A percentile compares a stretch with the other conserved stretches of the same genome.
Evolutionary conservation across 2,329 filamentous ascomycete species (phyloP).

Genomic region (Aspergillus sp.): DNA sequence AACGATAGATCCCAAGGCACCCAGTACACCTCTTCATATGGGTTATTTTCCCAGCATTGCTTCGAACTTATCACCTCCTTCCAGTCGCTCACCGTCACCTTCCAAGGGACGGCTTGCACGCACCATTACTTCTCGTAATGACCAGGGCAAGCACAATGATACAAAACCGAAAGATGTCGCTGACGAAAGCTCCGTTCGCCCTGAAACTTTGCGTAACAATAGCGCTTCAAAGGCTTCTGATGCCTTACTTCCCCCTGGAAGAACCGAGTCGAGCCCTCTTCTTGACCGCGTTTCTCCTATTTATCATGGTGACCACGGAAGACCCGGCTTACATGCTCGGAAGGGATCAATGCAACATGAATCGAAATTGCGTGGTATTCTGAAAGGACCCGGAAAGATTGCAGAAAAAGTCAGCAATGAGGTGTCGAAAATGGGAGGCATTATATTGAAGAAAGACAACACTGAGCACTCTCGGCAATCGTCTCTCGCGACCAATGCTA

Average conservation of each 20-base stretch:
- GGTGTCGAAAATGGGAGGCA: slow-evolving; percentile 60
- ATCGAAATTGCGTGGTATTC: slow-evolving; percentile 68
- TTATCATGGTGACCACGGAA: slow-evolving; percentile 24
- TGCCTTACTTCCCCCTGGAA: slow-evolving; percentile 14
- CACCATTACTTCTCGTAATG: slow-evolving; percentile 42
- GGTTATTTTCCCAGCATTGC: slow-evolving; percentile 59
- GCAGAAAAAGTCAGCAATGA: slow-evolving; percentile 70
- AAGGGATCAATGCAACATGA: slow-evolving; percentile 42
- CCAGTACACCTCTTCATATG: slow-evolving; percentile 37
- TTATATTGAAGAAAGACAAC: slow-evolving; percentile 59
- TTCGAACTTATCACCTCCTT: slow-evolving; percentile 62
- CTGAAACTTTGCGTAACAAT: slow-evolving; percentile 18
- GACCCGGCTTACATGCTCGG: slow-evolving; percentile 21
- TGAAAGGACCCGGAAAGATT: slow-evolving; percentile 70
- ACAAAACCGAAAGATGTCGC: slow-evolving; percentile 38
- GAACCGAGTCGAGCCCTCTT: slow-evolving; percentile 30
- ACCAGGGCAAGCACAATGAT: slow-evolving; percentile 37
- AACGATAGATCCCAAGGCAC: slow-evolving; percentile 45
- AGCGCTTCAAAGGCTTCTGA: slow-evolving; percentile 14
- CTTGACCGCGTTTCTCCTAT: slow-evolving; percentile 25
- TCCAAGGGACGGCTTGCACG: slow-evolving; percentile 54
- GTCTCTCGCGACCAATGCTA: slow-evolving; percentile 45
- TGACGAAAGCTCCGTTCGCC: slow-evolving; percentile 21
- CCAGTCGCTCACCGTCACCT: slow-evolving; percentile 65
- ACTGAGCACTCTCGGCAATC: slow-evolving; percentile 42